Conservation (phyloP, 129 eudicot species). For the Flaveria robusta region DNA sequence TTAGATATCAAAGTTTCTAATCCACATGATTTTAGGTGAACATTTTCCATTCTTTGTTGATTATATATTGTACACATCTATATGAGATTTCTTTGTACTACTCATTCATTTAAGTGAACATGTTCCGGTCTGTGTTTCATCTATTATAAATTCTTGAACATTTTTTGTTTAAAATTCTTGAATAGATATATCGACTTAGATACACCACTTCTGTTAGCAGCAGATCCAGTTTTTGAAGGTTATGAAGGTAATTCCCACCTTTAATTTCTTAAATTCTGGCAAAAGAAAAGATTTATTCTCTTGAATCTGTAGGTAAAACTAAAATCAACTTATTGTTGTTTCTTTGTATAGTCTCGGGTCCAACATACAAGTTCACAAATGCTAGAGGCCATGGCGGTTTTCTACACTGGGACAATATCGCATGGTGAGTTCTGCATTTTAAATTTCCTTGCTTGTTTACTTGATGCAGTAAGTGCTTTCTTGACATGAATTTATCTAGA, state of each 20-base stretch:
- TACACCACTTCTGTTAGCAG: slow-evolving; percentile 81
- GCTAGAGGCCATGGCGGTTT: slow-evolving; percentile 96
- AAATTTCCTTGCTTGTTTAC: background rate
- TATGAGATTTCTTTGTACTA: background rate
- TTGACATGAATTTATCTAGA: background rate
- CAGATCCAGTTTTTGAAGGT: slow-evolving; percentile 88
- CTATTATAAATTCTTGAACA: background rate
- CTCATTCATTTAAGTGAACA: background rate
- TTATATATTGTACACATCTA: background rate
- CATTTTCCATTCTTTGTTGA: background rate
- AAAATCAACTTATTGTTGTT: slow-evolving; percentile 17
- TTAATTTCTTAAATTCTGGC: background rate
- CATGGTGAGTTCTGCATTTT: slow-evolving; percentile 53
- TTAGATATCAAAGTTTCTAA: background rate
- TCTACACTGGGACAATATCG: slow-evolving; percentile 78
- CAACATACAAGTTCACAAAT: slow-evolving; percentile 80
- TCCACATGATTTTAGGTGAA: background rate
- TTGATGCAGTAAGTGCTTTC: slow-evolving; percentile 6
- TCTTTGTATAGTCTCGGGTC: slow-evolving; percentile 59
- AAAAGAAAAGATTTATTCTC: background rate
- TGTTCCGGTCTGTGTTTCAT: background rate
- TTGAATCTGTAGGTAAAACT: background rate
- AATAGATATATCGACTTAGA: slow-evolving; percentile 85
- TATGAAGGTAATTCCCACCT: slow-evolving; percentile 69
- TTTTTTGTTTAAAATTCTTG: background rate